Evolutionary conservation across 495 filamentous ascomycete species (phyloP).

Genomic region (Neurospora tetrasperma): DNA sequence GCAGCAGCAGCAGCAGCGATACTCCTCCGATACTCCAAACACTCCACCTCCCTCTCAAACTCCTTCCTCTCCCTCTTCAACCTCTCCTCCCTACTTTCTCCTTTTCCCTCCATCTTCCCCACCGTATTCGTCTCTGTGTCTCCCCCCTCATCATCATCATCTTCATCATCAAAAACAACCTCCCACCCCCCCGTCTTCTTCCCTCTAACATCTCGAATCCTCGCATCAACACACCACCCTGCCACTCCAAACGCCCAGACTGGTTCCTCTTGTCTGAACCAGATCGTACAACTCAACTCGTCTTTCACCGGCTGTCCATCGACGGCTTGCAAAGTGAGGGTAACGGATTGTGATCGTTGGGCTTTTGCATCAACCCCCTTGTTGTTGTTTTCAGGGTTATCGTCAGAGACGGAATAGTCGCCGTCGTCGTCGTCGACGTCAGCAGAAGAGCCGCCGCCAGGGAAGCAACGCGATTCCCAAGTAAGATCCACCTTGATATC

Average conservation of each 20-base stretch:
- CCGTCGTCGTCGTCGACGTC: slow-evolving; percentile 33
- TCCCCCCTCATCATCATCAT: neutral
- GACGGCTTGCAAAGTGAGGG: neutral
- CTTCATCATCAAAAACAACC: neutral
- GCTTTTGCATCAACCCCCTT: neutral
- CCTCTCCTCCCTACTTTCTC: neutral
- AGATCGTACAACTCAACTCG: neutral
- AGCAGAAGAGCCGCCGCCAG: slow-evolving; percentile 14
- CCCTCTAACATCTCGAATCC: neutral
- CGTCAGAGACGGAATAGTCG: neutral
- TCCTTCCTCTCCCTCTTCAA: neutral
- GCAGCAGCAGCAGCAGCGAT: neutral
- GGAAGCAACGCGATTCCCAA: slow-evolving; percentile 39
- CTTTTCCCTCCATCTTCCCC: neutral
- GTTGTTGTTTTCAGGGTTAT: neutral
- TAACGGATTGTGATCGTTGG: neutral
- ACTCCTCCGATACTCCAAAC: neutral
- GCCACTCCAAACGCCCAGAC: neutral
- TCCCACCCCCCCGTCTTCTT: neutral
- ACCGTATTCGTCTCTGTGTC: no score
- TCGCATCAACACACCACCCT: neutral
- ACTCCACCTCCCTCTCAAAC: neutral
- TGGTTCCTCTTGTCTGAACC: neutral
- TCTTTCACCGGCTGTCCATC: neutral
- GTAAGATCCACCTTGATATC: slow-evolving; percentile 20